Percentiles rank a stretch among this genome's conserved stretches.
phyloP scores from a whole-genome alignment of 176 grass and related monocot species.

The Musa beccarii region DNA sequence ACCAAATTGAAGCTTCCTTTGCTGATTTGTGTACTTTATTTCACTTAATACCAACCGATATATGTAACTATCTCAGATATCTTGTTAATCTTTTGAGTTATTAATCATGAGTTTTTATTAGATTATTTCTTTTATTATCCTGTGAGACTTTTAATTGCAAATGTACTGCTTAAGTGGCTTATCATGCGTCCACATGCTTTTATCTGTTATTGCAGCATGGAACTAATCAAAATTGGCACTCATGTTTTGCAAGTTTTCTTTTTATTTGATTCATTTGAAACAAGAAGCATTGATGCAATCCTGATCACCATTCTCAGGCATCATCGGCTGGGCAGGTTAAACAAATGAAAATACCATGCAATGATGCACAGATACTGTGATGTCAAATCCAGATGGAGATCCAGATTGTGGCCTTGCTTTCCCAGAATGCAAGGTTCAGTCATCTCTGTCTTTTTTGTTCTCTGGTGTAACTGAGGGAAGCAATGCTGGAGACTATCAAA shows the following conservation, averaged over 20 bases:
- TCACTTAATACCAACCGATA: too few species aligned
- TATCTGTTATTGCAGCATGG: too few species aligned
- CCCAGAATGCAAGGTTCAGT: conserved; percentile 41
- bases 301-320: conserved; percentile 2
- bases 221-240: not conserved
- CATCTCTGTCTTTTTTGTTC: conserved; percentile 67
- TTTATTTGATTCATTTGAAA: not conserved
- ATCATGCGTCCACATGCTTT: too few species aligned
- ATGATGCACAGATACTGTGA: conserved; percentile 49
- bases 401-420: conserved; percentile 53
- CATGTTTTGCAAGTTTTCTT: not conserved
- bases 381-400: conserved; percentile 45
- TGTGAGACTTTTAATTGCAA: too few species aligned
- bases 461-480: conserved; percentile 74
- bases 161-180: too few species aligned
- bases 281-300: not conserved
- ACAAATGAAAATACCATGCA: conserved; percentile 22
- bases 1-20: too few species aligned
- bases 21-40: too few species aligned
- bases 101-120: too few species aligned
- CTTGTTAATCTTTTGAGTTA: too few species aligned
- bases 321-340: conserved; percentile 31
- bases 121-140: too few species aligned
- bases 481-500: conserved; percentile 70
- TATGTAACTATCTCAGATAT: too few species aligned